Evolutionary conservation across 2,329 filamentous ascomycete species (phyloP).

Genomic region (Colletotrichum coccodes): DNA sequence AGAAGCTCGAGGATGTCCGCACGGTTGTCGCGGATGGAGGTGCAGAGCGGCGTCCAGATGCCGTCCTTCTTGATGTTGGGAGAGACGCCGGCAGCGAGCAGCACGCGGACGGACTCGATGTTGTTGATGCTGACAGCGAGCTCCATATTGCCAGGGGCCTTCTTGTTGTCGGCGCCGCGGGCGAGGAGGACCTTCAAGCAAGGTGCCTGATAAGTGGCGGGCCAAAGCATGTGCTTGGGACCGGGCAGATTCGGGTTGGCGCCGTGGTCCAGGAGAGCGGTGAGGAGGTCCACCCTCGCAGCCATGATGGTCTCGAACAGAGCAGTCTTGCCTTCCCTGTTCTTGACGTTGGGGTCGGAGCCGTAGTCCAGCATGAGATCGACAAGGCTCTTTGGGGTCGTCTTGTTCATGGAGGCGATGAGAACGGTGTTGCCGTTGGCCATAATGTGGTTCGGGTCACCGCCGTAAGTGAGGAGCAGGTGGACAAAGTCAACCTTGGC

Average conservation of each 20-base stretch:
- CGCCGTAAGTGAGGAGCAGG: constrained; percentile 70
- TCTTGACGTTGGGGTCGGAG: constrained; percentile 67
- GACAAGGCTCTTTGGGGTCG: constrained; percentile 62
- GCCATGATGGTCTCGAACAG: constrained; percentile 70
- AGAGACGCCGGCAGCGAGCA: constrained; percentile 68
- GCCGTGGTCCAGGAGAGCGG: constrained; percentile 59
- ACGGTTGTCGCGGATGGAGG: constrained; percentile 74
- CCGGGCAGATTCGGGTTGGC: constrained; percentile 76
- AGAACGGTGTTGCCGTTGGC: constrained; percentile 70
- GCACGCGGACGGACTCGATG: constrained; percentile 67
- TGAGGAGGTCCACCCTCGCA: constrained; percentile 66
- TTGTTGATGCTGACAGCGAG: constrained; percentile 72
- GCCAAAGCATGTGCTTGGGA: constrained; percentile 76
- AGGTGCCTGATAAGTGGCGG: constrained; percentile 66
- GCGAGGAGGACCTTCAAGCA: constrained; percentile 68
- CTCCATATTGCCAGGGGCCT: constrained; percentile 72
- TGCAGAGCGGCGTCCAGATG: constrained; percentile 74
- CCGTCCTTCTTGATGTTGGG: constrained; percentile 72
- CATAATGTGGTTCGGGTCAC: constrained; percentile 63
- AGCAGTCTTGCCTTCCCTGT: constrained; percentile 69
- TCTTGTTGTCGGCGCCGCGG: constrained; percentile 69
- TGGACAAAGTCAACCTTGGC: constrained; percentile 67
- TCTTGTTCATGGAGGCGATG: constrained; percentile 69
- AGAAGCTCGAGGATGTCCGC: constrained; percentile 70
- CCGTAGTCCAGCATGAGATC: constrained; percentile 71